Conservation (phyloP, 805 yeast genomes). For the Lachancea thermotolerans region DNA sequence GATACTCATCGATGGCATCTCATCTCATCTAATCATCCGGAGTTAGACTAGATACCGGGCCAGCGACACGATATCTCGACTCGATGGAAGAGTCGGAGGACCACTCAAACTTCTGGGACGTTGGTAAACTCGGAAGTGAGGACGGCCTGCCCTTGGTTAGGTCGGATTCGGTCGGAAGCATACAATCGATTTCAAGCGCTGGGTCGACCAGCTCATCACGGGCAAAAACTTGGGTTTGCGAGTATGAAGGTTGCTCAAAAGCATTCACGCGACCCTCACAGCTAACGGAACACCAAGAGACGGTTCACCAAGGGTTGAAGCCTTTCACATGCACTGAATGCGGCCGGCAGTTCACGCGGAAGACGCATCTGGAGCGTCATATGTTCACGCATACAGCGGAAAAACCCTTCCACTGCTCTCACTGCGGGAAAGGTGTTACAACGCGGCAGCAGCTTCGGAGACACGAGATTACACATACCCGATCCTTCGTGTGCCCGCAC, state of each 20-base stretch:
- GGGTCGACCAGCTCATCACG: slow-evolving; percentile 32
- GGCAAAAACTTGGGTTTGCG: slow-evolving; percentile 59
- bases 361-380: slow-evolving; percentile 77
- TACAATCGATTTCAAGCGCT: slow-evolving; percentile 6
- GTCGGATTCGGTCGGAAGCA: slow-evolving; percentile 9
- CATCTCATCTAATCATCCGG: neutral
- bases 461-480: slow-evolving; percentile 76
- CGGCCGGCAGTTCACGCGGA: slow-evolving; percentile 58
- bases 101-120: neutral
- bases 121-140: neutral
- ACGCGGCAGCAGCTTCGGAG: slow-evolving; percentile 74
- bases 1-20: neutral
- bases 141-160: neutral
- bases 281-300: slow-evolving; percentile 70
- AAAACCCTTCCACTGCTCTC: slow-evolving; percentile 65
- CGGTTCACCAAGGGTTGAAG: slow-evolving; percentile 65
- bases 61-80: too few species aligned
- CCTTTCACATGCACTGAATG: slow-evolving; percentile 71
- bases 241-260: slow-evolving; percentile 60
- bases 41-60: neutral
- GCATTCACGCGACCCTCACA: slow-evolving; percentile 76
- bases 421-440: slow-evolving; percentile 78
- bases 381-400: slow-evolving; percentile 52
- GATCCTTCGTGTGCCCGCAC: slow-evolving; percentile 53
- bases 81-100: neutral